Base-by-base conservation (phyloP, 1,139 yeast species). In the Pichia sp. region DNA sequence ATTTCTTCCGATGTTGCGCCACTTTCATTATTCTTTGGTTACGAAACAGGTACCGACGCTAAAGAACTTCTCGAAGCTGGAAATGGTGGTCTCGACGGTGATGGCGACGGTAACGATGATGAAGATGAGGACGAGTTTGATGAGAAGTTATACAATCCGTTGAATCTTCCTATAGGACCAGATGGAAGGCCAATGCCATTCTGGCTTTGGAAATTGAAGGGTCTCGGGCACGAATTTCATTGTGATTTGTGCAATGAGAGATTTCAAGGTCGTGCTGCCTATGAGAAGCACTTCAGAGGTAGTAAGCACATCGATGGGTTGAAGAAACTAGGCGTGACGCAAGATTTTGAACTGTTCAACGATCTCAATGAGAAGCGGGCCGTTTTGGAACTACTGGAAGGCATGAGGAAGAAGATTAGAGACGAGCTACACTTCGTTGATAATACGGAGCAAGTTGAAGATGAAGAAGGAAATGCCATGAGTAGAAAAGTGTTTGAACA, bases 141-240 rank as follows among this genome's bases (percentile, higher is more conserved):
- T n/a, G 56, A 53, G 39, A 33, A 29, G 10, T 21, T 39, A n/a
- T 40, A 38, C 22, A 66, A 64, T 37, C 74, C 80, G 6, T 64
- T 75, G 39, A 75, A 80, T 42, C 58, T 85, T 37, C 95, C 96
- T 0, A 45, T 85, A 1, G 97, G 95, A 0, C 72, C 85, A 24
- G 96, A 88, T 58, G 97, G 97, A 0, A 72, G 72, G 28, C 96
- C 97, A 0, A 86, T 91, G 27, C 98, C 98, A 1, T 76, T 69
- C 41, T 91, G 99, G 99, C 63, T 91, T 21, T 88, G 77, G 67
- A 91, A 88, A 55, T 64, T 87, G 24, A 91, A 86, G 51, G 98
- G 98, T 0, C 64, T 88, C 11, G 86, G 84, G 40, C 72, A 74
- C 35, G 74, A 72, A 34, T 85, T 76, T 49, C 55, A 63, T 2